Evolutionary conservation across 208 protist species (phyloP).

Genomic region (Acanthamoeba rhysodes): DNA sequence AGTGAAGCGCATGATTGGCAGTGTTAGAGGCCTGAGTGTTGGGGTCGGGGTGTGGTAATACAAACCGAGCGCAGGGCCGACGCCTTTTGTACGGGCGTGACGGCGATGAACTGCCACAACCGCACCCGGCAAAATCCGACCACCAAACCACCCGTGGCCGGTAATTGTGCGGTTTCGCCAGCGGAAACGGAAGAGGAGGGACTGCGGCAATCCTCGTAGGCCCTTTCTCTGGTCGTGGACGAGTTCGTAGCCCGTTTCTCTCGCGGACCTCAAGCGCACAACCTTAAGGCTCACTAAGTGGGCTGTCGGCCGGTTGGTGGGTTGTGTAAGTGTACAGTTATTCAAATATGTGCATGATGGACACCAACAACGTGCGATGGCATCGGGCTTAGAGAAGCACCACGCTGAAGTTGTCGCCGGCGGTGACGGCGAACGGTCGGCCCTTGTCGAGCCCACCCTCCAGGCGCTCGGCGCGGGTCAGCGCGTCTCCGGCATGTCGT

Average conservation of each 20-base stretch:
- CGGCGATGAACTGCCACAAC: background rate
- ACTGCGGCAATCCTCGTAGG: background rate
- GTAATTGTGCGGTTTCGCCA: background rate
- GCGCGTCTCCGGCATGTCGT: background rate
- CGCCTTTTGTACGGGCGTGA: background rate
- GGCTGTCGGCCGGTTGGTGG: background rate
- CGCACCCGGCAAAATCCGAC: no score
- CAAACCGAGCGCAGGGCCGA: background rate
- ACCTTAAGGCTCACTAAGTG: no score
- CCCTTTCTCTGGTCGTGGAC: background rate
- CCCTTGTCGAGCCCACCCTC: background rate
- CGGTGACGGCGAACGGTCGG: constrained; percentile 11
- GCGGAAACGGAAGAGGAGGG: background rate
- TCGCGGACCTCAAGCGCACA: background rate
- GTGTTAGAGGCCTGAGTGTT: background rate
- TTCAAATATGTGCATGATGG: background rate
- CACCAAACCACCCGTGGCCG: background rate
- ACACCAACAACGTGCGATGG: background rate
- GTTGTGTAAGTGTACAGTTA: background rate
- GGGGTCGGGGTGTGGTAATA: background rate
- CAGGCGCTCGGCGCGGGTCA: background rate
- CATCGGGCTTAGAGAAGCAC: background rate
- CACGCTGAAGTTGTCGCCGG: constrained; percentile 22
- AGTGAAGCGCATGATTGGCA: background rate
- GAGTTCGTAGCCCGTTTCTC: background rate